Evolutionary conservation across 768 basidiomycete species (phyloP).

Genomic region (Trametes cinnabarina): DNA sequence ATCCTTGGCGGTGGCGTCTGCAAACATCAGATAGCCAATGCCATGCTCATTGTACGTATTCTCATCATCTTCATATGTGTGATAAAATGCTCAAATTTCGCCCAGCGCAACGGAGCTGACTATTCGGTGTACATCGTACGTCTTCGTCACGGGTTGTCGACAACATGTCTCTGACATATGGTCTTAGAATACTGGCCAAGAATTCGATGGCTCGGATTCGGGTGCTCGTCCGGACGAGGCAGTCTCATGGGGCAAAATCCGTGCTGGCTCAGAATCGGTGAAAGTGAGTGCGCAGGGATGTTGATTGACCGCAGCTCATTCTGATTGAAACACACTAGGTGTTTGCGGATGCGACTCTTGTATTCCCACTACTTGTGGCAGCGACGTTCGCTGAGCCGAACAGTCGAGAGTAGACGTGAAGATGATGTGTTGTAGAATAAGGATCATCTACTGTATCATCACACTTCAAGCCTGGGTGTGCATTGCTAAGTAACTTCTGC

Average conservation of each 20-base stretch:
- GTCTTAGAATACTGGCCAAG: conserved; percentile 91
- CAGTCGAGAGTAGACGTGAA: not conserved
- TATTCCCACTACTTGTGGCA: conserved; percentile 93
- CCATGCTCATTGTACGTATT: conserved; percentile 88
- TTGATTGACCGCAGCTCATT: too few species aligned
- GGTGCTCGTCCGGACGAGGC: conserved; percentile 97
- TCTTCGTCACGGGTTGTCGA: not conserved
- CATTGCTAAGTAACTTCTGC: too few species aligned
- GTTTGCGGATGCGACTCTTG: conserved; percentile 95
- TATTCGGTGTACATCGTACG: conserved; percentile 92
- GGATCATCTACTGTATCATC: not conserved
- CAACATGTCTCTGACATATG: not conserved
- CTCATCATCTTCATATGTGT: not conserved
- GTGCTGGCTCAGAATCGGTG: conserved; percentile 76
- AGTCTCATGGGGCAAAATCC: conserved; percentile 97
- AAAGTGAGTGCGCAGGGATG: conserved; percentile 49
- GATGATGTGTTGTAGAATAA: not conserved
- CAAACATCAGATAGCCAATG: conserved; percentile 99
- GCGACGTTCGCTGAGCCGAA: conserved; percentile 72
- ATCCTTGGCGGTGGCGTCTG: conserved; percentile 97
- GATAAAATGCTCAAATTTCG: conserved; percentile 1
- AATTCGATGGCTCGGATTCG: conserved; percentile 98
- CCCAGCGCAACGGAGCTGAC: conserved; percentile 94
- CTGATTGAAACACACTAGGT: conserved; percentile 40
- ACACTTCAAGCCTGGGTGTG: not conserved